Conservation (phyloP, 176 grass and related monocot species). For the Chrysopogon serrulatus region DNA sequence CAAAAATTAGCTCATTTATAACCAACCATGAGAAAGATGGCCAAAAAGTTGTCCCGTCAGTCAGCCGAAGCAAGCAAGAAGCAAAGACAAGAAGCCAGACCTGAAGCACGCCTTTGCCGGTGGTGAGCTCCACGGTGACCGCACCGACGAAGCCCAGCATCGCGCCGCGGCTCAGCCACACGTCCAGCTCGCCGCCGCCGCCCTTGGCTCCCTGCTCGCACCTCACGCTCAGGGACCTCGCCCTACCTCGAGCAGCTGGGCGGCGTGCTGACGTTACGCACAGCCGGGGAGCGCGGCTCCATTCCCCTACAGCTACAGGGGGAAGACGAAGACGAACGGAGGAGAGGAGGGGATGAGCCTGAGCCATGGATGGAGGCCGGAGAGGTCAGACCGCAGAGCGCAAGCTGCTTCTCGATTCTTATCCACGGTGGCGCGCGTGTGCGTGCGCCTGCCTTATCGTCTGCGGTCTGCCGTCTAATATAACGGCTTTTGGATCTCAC, state of each 20-base stretch:
- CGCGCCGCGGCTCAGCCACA: conserved; percentile 78
- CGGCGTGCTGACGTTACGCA: neutral
- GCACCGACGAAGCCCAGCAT: conserved; percentile 65
- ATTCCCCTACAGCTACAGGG: neutral
- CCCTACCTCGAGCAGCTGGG: conserved; percentile 8
- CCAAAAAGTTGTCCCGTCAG: too few relatives aligned
- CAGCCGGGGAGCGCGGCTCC: neutral
- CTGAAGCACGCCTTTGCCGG: conserved; percentile 77
- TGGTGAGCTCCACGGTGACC: conserved; percentile 53
- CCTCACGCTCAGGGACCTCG: conserved; percentile 37
- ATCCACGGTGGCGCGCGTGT: neutral
- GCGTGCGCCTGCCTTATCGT: neutral
- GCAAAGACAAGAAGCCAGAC: neutral
- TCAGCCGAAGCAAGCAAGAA: neutral
- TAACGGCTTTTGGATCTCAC: too few relatives aligned
- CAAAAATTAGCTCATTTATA: too few relatives aligned
- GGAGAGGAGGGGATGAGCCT: conserved; percentile 22
- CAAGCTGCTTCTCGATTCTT: conserved; percentile 8
- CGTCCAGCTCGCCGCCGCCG: conserved; percentile 40
- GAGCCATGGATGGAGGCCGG: neutral
- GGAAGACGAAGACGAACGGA: neutral
- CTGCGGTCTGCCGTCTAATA: too few relatives aligned
- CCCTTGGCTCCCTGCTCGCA: conserved; percentile 66
- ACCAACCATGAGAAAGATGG: too few relatives aligned
- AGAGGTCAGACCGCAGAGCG: neutral